These are phyloP conservation scores for Fusarium irregulare DNA, from an alignment of 2,329 filamentous ascomycete species.

Conservation along the genomic window DNA sequence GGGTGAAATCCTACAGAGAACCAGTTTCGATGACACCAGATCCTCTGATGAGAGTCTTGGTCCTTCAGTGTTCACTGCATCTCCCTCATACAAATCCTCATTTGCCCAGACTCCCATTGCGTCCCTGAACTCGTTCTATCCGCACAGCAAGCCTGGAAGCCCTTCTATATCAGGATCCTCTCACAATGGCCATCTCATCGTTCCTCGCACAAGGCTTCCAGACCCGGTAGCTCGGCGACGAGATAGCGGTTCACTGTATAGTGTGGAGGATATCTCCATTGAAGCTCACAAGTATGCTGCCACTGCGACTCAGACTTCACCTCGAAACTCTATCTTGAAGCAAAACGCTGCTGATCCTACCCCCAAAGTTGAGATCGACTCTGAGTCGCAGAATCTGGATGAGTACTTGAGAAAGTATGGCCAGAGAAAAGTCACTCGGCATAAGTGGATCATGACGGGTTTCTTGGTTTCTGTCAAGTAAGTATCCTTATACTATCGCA, in stretches of 20 bases:
- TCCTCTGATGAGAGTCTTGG: conserved; percentile 21
- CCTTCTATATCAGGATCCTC: not conserved
- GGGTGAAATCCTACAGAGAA: conserved; percentile 1
- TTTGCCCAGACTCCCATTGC: conserved; percentile 29
- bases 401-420: conserved; percentile 23
- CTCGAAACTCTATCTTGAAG: conserved; percentile 1
- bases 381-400: conserved; percentile 29
- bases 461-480: conserved; percentile 32
- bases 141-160: conserved; percentile 2
- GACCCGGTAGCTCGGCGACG: conserved; percentile 4
- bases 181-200: not conserved
- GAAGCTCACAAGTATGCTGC: not conserved
- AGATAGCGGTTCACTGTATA: conserved; percentile 11
- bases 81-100: conserved; percentile 28
- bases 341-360: not conserved
- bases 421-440: conserved; percentile 22
- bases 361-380: conserved; percentile 17
- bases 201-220: conserved; percentile 12
- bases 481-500: not conserved
- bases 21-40: conserved; percentile 5
- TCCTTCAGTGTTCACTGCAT: conserved; percentile 18
- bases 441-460: conserved; percentile 31
- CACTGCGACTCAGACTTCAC: conserved; percentile 18
- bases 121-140: not conserved
- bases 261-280: not conserved